phyloP scores from a whole-genome alignment of 768 basidiomycete genomes.

The Suillus hirtellus region DNA sequence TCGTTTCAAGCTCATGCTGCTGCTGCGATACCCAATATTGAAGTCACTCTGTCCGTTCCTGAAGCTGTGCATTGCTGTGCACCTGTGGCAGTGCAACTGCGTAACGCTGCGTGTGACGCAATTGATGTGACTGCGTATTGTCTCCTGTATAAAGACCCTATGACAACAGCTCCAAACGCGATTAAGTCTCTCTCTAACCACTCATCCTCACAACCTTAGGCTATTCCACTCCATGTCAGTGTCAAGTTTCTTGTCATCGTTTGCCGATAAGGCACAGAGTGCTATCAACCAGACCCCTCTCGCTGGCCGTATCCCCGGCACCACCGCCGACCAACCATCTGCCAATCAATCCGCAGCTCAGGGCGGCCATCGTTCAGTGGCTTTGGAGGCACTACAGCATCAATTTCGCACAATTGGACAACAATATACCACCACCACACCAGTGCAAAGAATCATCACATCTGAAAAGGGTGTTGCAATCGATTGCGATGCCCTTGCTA shows the following conservation, averaged over 20 bases:
- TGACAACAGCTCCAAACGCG: constrained; percentile 13
- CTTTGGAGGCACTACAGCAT: constrained; percentile 65
- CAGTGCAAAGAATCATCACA: constrained; percentile 79
- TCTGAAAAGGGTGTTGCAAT: constrained; percentile 75
- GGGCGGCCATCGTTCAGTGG: constrained; percentile 47
- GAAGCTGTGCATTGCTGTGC: background rate
- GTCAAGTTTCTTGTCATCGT: constrained; percentile 60
- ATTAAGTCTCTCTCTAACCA: constrained; percentile 2
- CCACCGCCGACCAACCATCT: constrained; percentile 39
- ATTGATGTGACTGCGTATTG: constrained; percentile 13
- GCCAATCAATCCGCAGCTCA: constrained; percentile 43
- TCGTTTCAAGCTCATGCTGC: constrained; percentile 20
- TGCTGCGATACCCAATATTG: constrained; percentile 25
- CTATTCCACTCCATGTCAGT: constrained; percentile 48
- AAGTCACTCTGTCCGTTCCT: constrained; percentile 11
- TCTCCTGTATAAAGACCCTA: constrained; percentile 20
- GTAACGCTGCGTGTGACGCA: constrained; percentile 8
- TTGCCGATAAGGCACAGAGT: constrained; percentile 77
- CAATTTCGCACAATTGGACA: constrained; percentile 74
- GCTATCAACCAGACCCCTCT: constrained; percentile 66
- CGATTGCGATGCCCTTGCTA: constrained; percentile 65
- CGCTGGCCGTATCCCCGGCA: constrained; percentile 55
- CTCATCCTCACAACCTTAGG: constrained; percentile 12
- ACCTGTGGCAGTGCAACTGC: background rate
- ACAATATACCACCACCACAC: constrained; percentile 68